A percentile compares a stretch with the other conserved stretches of the same genome.
Conservation (phyloP, 1,139 yeast species). For the Candida tetrigidarum region DNA sequence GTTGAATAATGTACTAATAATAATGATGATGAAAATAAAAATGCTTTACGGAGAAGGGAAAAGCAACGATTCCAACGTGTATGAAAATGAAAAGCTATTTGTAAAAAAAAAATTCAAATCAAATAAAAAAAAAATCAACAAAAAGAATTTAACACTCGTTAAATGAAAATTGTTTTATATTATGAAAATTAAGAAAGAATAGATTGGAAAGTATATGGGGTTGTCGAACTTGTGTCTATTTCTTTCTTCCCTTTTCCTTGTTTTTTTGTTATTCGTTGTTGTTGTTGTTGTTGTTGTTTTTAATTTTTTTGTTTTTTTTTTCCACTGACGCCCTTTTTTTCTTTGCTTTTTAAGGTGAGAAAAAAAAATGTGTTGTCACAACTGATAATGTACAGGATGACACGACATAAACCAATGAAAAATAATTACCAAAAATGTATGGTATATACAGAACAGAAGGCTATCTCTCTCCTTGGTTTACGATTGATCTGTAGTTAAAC, state of each 20-base stretch:
- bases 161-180: neutral
- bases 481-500: neutral
- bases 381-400: conserved; percentile 7
- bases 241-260: neutral
- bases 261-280: conserved; percentile 5
- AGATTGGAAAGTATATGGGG: neutral
- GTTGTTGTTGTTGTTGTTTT: conserved; percentile 5
- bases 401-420: conserved; percentile 6
- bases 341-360: neutral
- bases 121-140: neutral
- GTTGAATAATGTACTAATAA: neutral
- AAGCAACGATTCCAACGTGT: too few species aligned
- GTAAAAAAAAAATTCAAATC: neutral
- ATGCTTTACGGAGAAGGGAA: too few species aligned
- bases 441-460: too few species aligned
- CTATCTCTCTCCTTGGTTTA: neutral
- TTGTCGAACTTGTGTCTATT: neutral
- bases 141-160: neutral
- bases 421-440: neutral
- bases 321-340: conserved; percentile 1
- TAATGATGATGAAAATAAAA: too few species aligned
- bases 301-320: neutral
- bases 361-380: neutral
- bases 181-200: neutral
- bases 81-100: too few species aligned